phyloP scores from a whole-genome alignment of 139 green algal genomes.

The Pleodorina starrii region DNA sequence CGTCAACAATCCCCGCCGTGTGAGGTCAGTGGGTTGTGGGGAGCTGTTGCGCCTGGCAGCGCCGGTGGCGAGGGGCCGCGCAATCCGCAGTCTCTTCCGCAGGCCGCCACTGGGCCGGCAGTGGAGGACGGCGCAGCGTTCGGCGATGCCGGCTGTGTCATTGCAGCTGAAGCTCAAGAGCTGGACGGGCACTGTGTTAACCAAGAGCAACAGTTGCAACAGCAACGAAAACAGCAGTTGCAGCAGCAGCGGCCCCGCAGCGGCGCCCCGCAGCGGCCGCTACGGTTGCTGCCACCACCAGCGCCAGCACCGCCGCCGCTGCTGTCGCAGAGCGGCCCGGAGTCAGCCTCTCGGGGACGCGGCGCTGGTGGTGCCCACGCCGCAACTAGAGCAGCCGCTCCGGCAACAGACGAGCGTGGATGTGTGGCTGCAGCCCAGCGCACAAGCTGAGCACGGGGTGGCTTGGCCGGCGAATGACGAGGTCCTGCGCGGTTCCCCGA shows the following conservation, averaged over 20 bases:
- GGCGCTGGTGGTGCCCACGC: neutral
- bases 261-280: neutral
- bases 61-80: neutral
- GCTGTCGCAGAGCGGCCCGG: neutral
- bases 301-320: neutral
- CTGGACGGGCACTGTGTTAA: too few species aligned
- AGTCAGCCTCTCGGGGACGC: neutral
- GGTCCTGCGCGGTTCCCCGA: slow-evolving; percentile 29
- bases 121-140: too few species aligned
- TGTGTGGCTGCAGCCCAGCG: neutral
- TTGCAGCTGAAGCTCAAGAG: too few species aligned
- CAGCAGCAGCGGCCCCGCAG: neutral
- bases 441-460: neutral
- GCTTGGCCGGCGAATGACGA: neutral
- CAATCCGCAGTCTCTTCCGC: neutral
- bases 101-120: too few species aligned
- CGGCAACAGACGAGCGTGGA: slow-evolving; percentile 8
- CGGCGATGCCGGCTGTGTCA: too few species aligned
- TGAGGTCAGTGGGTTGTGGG: too few species aligned
- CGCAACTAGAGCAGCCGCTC: neutral
- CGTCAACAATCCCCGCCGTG: too few species aligned
- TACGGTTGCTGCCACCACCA: slow-evolving; percentile 2
- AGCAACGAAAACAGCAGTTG: too few species aligned
- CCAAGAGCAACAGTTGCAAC: too few species aligned
- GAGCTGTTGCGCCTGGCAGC: neutral